Percentiles rank a stretch among this genome's conserved stretches.
These are phyloP conservation scores for Acer saccharum DNA, from an alignment of 345 rosid genomes.

Conservation along the genomic window DNA sequence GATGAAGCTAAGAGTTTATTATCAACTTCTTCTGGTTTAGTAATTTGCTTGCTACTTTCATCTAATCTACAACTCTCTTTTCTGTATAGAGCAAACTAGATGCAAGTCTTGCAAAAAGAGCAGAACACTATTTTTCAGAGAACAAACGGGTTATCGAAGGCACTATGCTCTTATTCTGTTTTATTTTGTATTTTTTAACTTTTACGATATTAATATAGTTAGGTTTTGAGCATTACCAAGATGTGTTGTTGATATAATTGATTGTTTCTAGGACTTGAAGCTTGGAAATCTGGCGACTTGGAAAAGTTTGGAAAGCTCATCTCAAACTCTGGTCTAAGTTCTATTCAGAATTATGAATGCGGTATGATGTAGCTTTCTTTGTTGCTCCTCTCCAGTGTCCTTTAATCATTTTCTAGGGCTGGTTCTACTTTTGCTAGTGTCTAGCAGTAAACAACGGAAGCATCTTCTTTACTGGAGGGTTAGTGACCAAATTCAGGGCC, in stretches of 20 bases:
- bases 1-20: background rate
- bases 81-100: slow-evolving; percentile 55
- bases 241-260: slow-evolving; percentile 6
- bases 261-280: slow-evolving; percentile 64
- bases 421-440: background rate
- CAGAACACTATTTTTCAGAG: slow-evolving; percentile 89
- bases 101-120: slow-evolving; percentile 70
- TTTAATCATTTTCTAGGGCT: background rate
- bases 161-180: slow-evolving; percentile 16
- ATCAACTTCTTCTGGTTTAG: slow-evolving; percentile 5
- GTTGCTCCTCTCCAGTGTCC: background rate
- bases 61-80: background rate
- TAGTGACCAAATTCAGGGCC: background rate
- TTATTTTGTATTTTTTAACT: background rate
- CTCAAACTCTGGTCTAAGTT: slow-evolving; percentile 91
- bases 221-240: slow-evolving; percentile 2
- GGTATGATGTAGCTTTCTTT: slow-evolving; percentile 42
- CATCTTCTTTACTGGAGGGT: background rate
- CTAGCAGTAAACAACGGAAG: background rate
- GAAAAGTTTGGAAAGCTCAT: slow-evolving; percentile 74
- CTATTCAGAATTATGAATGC: slow-evolving; percentile 86
- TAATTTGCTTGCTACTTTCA: background rate
- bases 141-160: slow-evolving; percentile 80
- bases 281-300: slow-evolving; percentile 78
- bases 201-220: background rate